Base-by-base conservation (phyloP, 1,139 yeast species). In the Hyphopichia khmerensis region DNA sequence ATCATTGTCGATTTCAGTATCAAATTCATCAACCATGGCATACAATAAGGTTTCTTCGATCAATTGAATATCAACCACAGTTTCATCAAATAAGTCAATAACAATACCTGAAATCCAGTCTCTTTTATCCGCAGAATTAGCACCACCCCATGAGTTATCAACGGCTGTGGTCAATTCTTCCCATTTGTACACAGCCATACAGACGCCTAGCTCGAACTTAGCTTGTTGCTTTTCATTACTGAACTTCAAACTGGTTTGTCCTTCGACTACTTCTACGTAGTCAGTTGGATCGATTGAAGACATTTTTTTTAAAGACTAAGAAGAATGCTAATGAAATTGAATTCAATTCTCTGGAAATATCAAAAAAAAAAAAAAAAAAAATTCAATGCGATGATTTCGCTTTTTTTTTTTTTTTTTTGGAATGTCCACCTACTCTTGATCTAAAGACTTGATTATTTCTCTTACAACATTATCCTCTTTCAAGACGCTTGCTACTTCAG, bases 81-180 rank as follows among this genome's bases (percentile, higher is more conserved):
- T 75, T 41, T 77, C 84, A 39, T 75, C 78, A 57, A 91, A 93
- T 43, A 90, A 71, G 35, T 90, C 98, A 36, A 89, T 80, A 2
- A 91, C 79, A 16, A 87, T 72, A 4, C 90, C 96, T 3, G 90
- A 82, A 47, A 91, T 76, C 99, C 99, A 95, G 60, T 93, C 99
- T 57, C 99, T 77, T 64, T 93, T 93, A 38, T 88, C 98, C 1
- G 76, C 79, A 11, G 96, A 85, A 37, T 87, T 87, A 14, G 96
- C 81, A 2, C 99, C 99, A 46, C 99, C 99, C 99, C 99, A 93
- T 33, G 76, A 72, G 59, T 87, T 88, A n/a, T 82, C 95, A n/a
- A 95, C 99, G 0, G 99, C 99, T 1, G 88, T 84, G 40, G 79
- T 76, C 43, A 93, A 72, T 36, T 87, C 93, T 48, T 89, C 95